Evolutionary conservation across 805 yeast genomes (phyloP).

Genomic region (Cyberlindnera lachancei): DNA sequence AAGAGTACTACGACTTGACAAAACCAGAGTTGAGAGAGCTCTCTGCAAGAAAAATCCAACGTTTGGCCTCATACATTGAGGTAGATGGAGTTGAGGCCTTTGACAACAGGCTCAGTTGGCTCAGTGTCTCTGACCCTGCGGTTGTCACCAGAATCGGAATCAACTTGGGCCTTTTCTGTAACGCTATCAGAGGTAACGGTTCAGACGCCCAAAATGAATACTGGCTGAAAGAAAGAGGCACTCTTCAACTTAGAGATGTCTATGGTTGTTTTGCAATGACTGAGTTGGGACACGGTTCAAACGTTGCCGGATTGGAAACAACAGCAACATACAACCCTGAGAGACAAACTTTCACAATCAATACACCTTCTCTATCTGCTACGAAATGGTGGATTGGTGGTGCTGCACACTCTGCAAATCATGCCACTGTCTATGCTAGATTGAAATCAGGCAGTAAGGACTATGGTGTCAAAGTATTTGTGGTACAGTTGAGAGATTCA

Average conservation of each 20-base stretch:
- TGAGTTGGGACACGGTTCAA: slow-evolving; percentile 88
- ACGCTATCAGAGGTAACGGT: slow-evolving; percentile 82
- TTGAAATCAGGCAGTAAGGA: slow-evolving; percentile 75
- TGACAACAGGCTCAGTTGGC: slow-evolving; percentile 49
- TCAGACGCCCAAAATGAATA: slow-evolving; percentile 74
- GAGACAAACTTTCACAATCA: slow-evolving; percentile 61
- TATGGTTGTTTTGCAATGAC: slow-evolving; percentile 90
- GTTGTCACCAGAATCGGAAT: slow-evolving; percentile 79
- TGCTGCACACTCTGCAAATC: slow-evolving; percentile 92
- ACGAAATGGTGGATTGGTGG: slow-evolving; percentile 99
- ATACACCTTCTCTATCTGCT: slow-evolving; percentile 87
- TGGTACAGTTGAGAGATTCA: slow-evolving; percentile 80
- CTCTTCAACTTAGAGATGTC: slow-evolving; percentile 48
- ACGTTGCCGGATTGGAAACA: slow-evolving; percentile 91
- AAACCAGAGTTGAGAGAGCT: slow-evolving; percentile 51
- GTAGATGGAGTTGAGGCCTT: slow-evolving; percentile 32
- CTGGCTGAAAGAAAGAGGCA: slow-evolving; percentile 73
- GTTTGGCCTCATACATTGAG: slow-evolving; percentile 56
- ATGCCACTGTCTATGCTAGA: slow-evolving; percentile 79
- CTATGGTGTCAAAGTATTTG: slow-evolving; percentile 87
- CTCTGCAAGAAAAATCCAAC: slow-evolving; percentile 53
- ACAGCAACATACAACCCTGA: slow-evolving; percentile 69
- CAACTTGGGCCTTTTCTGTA: slow-evolving; percentile 77
- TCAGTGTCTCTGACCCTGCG: slow-evolving; percentile 70
- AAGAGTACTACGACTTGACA: slow-evolving; percentile 49